A percentile compares a stretch with the other conserved stretches of the same genome.
These are phyloP conservation scores for Ophiobolus disseminans DNA, from an alignment of 2,329 filamentous ascomycete species.

Conservation along the genomic window DNA sequence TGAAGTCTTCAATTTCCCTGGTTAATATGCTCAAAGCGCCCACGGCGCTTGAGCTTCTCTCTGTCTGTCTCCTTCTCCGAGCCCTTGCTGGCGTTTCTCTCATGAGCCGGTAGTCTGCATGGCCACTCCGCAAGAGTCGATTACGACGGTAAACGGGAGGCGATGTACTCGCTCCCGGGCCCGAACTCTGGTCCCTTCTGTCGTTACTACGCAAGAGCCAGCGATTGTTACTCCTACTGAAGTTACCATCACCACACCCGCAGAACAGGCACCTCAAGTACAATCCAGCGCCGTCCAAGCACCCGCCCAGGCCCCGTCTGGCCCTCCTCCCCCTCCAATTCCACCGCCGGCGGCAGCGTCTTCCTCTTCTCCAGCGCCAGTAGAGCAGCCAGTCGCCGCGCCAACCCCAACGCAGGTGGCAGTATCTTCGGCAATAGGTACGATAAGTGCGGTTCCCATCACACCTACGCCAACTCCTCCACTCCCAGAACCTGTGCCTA, in stretches of 20 bases:
- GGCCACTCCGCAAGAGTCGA: constrained; percentile 47
- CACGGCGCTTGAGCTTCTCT: constrained; percentile 39
- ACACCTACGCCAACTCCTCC: constrained; percentile 27
- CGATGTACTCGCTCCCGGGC: constrained; percentile 49
- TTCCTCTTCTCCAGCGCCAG: constrained; percentile 11
- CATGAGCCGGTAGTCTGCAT: constrained; percentile 45
- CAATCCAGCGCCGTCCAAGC: constrained; percentile 27
- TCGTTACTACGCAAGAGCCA: constrained; percentile 19
- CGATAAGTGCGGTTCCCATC: constrained; percentile 38
- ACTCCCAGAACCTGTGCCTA: constrained; percentile 31
- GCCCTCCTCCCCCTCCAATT: constrained; percentile 22
- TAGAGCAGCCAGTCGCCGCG: constrained; percentile 21
- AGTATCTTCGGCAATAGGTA: constrained; percentile 44
- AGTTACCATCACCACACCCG: constrained; percentile 26
- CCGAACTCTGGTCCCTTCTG: constrained; percentile 38
- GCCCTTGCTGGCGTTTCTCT: constrained; percentile 38
- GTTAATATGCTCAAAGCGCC: constrained; percentile 48
- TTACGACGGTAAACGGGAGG: constrained; percentile 48
- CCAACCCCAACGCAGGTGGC: constrained; percentile 33
- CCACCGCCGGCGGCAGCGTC: constrained; percentile 15
- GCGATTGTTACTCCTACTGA: constrained; percentile 27
- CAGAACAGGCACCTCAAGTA: constrained; percentile 28
- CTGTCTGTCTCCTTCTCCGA: constrained; percentile 38
- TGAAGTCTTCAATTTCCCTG: constrained; percentile 34
- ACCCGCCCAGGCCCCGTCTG: too few relatives aligned